Conservation (phyloP, 352 stramenopile genomes). For the Globisporangium iwayamae region DNA sequence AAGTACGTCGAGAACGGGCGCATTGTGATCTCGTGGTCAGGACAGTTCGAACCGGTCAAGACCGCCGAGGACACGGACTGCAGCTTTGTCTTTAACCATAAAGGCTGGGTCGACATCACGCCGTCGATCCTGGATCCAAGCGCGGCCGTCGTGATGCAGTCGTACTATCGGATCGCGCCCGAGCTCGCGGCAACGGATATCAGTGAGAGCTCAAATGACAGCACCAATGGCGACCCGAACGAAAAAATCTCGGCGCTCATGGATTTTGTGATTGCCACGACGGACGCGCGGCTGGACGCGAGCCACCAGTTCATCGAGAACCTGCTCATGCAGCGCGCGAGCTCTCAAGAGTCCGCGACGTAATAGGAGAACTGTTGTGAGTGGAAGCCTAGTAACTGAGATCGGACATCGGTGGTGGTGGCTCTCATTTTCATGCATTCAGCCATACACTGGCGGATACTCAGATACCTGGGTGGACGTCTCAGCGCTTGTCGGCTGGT, state of each 20-base stretch:
- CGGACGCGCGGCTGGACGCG: conserved; percentile 11
- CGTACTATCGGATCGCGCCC: conserved; percentile 15
- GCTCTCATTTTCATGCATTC: too few species aligned
- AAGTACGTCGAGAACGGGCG: conserved; percentile 19
- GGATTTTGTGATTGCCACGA: conserved; percentile 19
- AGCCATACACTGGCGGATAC: too few species aligned
- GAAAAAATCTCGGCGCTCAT: conserved; percentile 16
- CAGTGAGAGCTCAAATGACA: background rate
- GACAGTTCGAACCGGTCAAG: conserved; percentile 8
- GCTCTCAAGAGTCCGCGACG: background rate
- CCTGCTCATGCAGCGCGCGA: conserved; percentile 8
- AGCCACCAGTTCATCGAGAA: conserved; percentile 20
- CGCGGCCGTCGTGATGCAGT: conserved; percentile 17
- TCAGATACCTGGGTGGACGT: too few species aligned
- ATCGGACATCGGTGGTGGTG: too few species aligned
- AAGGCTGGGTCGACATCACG: conserved; percentile 16
- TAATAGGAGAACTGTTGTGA: background rate
- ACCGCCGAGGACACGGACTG: background rate
- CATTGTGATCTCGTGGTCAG: conserved; percentile 14
- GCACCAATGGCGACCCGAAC: background rate
- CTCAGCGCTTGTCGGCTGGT: too few species aligned
- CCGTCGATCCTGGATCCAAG: conserved; percentile 5
- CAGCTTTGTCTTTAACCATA: conserved; percentile 13
- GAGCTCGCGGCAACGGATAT: background rate
- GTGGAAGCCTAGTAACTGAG: background rate